A percentile compares a stretch with the other conserved stretches of the same genome.
Evolutionary conservation across 2,329 filamentous ascomycete species (phyloP).

Genomic region (Apiospora malaysiana): DNA sequence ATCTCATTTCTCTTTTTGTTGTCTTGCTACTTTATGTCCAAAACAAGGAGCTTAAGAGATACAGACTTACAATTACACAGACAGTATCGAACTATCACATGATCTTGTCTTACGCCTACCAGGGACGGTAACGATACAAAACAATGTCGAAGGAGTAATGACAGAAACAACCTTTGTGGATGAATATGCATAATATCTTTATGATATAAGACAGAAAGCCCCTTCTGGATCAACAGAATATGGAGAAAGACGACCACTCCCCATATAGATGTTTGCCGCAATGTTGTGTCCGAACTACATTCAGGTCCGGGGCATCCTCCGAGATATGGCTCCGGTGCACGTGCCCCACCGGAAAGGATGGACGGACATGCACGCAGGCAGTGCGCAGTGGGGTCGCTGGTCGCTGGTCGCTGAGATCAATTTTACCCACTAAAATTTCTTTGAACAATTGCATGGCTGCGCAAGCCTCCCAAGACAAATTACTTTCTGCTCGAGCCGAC

Average conservation of each 20-base stretch:
- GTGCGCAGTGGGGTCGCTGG: constrained; percentile 10
- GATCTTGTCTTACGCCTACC: neutral
- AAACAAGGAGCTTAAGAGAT: neutral
- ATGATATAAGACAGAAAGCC: too few relatives aligned
- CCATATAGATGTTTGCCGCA: too few relatives aligned
- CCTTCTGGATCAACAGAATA: too few relatives aligned
- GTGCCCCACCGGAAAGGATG: neutral
- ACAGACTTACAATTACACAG: too few relatives aligned
- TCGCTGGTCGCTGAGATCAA: constrained; percentile 5
- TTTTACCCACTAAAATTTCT: constrained; percentile 1
- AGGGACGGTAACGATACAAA: neutral
- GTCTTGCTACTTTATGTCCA: neutral
- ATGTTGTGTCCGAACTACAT: neutral
- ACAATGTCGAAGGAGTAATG: neutral
- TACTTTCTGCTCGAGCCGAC: neutral
- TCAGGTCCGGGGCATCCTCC: neutral
- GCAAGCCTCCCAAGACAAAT: constrained; percentile 11
- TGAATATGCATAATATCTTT: too few relatives aligned
- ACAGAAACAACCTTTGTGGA: too few relatives aligned
- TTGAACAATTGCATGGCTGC: neutral
- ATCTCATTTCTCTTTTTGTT: neutral
- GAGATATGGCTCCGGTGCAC: neutral
- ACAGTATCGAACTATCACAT: neutral
- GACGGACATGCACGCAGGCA: neutral
- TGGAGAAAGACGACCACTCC: too few relatives aligned